Base-by-base conservation (phyloP, 1,139 yeast genomes). In the Yarrowia galli region DNA sequence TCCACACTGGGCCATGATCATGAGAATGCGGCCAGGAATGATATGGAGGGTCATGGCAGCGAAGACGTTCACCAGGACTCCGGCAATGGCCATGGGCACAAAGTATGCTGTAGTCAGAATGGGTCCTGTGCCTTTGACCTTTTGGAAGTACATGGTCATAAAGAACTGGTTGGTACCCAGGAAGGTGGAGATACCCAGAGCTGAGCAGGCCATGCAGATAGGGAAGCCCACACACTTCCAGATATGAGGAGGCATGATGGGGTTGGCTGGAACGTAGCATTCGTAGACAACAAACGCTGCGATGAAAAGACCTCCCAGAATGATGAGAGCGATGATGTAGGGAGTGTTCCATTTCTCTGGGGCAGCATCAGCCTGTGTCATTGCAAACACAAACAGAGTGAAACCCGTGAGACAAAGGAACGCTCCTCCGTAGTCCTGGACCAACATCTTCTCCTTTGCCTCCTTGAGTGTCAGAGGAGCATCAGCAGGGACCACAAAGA, bases 211-310 rank as follows among this genome's bases (percentile, higher is more conserved):
- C 81, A 82, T 80, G 68, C 80, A 77, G 6, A 81, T 54, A 15
- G 77, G 74, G 58, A 82, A 81, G 58, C 81, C 79, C 35, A 73
- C 75, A 67, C 73, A 78, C 60, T 71, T 74, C 80, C 82, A 82
- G 63, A 82, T 74, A 53, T 70, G 68, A 79, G 81, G 77, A 13
- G 85, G 85, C 80, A 83, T 80, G 20, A 83, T 72, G n/a, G 86
- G 85, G 13, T 75, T 72, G 36, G 71, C 67, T 1, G 85, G 81
- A 1, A 80, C 69, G 53, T 77, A 77, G 1, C 70, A 45, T 70
- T 83, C 85, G 71, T 81, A 83, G 22, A 79, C 35, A 13, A 78
- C 76, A 69, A 83, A 82, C 0, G 69, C 70, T 0, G 72, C 76
- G 28, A 83, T 71, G 23, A 82, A 56, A 1, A 72, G 70, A 1